These are phyloP conservation scores for Aspergillus floridensis DNA, from an alignment of 2,329 filamentous ascomycete species.

Conservation along the genomic window DNA sequence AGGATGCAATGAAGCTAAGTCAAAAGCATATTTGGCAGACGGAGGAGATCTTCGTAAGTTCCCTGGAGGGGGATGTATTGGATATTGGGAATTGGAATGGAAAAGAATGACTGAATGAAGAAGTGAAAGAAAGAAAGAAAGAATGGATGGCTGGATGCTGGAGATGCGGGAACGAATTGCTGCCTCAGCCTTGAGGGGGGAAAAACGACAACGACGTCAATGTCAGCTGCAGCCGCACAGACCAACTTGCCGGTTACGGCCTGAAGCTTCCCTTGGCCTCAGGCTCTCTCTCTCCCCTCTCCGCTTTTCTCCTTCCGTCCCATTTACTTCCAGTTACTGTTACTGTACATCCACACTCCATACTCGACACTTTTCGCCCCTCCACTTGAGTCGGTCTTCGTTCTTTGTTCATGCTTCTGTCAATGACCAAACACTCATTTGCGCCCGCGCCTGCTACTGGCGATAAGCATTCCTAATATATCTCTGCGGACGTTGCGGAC, in stretches of 20 bases:
- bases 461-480: neutral
- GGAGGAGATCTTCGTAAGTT: neutral
- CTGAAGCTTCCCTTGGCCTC: neutral
- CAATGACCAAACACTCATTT: no score
- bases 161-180: neutral
- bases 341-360: no score
- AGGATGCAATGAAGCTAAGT: neutral
- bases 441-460: no score
- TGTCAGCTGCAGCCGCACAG: conserved; percentile 10
- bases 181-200: neutral
- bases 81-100: neutral
- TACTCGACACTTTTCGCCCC: no score
- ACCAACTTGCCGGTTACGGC: neutral
- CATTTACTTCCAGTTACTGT: no score
- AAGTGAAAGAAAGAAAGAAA: conserved; percentile 6
- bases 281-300: no score
- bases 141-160: conserved; percentile 4
- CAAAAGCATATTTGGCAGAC: neutral
- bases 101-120: neutral
- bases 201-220: neutral
- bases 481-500: neutral
- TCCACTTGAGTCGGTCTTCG: no score
- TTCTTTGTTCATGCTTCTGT: no score
- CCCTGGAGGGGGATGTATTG: neutral
- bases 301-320: no score